Percentiles rank a stretch among this genome's conserved stretches.
Conservation (phyloP, 2,329 filamentous ascomycete genomes). For the Aureobasidium sp. region DNA sequence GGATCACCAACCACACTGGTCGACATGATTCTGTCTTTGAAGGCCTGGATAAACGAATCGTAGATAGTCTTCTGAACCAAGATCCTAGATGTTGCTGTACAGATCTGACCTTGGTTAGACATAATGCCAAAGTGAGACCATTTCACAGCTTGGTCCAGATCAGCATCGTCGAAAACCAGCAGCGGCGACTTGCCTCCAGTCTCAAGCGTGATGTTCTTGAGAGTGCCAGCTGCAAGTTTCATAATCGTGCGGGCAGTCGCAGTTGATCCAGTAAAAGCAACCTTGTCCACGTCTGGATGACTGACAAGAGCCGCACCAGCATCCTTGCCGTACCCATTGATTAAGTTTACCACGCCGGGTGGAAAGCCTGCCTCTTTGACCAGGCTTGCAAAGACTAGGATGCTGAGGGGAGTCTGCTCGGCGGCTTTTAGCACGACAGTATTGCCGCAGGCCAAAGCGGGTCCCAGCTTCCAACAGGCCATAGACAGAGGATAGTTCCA, state of each 20-base stretch:
- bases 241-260: slow-evolving; percentile 63
- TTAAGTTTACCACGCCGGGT: slow-evolving; percentile 65
- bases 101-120: slow-evolving; percentile 50
- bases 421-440: slow-evolving; percentile 50
- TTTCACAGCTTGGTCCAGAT: slow-evolving; percentile 52
- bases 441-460: slow-evolving; percentile 51
- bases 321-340: slow-evolving; percentile 34
- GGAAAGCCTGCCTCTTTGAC: slow-evolving; percentile 67
- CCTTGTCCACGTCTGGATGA: slow-evolving; percentile 65
- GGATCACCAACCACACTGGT: slow-evolving; percentile 60
- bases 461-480: slow-evolving; percentile 69
- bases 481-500: slow-evolving; percentile 76
- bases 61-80: slow-evolving; percentile 47
- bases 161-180: slow-evolving; percentile 46
- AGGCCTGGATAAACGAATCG: slow-evolving; percentile 54
- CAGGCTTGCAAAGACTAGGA: slow-evolving; percentile 54
- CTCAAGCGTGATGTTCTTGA: slow-evolving; percentile 55
- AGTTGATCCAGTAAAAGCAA: slow-evolving; percentile 71
- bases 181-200: slow-evolving; percentile 51
- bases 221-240: slow-evolving; percentile 56
- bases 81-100: slow-evolving; percentile 48
- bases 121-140: slow-evolving; percentile 54
- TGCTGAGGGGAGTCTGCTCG: slow-evolving; percentile 49
- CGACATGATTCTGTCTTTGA: slow-evolving; percentile 50
- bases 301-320: neutral